phyloP scores from a whole-genome alignment of 805 yeast species.

The Lipomyces chichibuensis region DNA sequence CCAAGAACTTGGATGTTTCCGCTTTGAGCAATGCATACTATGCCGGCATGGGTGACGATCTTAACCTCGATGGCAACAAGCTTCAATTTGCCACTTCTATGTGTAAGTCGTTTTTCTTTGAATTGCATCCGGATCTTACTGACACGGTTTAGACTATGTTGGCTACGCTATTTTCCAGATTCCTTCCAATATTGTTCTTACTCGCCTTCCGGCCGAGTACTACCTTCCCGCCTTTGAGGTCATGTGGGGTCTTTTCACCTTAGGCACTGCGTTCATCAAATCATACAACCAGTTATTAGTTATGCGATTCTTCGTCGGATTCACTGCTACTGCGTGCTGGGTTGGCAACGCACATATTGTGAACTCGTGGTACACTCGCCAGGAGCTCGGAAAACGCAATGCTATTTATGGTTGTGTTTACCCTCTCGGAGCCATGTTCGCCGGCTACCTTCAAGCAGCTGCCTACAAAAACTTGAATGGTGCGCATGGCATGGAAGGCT shows the following conservation, averaged over 20 bases:
- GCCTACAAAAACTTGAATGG: constrained; percentile 55
- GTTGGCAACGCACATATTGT: constrained; percentile 50
- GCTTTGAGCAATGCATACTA: constrained; percentile 69
- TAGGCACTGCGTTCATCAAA: constrained; percentile 42
- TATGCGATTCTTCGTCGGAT: constrained; percentile 50
- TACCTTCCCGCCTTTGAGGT: constrained; percentile 47
- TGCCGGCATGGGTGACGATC: constrained; percentile 61
- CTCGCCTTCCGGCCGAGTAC: constrained; percentile 42
- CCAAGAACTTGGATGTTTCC: constrained; percentile 64
- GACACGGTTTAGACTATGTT: constrained; percentile 32
- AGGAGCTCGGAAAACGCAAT: constrained; percentile 63
- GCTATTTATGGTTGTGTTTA: constrained; percentile 64
- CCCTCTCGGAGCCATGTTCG: constrained; percentile 62
- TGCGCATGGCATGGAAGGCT: constrained; percentile 57
- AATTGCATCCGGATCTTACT: not conserved
- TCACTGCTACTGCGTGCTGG: constrained; percentile 50
- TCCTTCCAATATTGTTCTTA: constrained; percentile 46
- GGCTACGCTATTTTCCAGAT: constrained; percentile 48
- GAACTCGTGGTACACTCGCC: constrained; percentile 56
- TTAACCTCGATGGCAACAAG: constrained; percentile 64
- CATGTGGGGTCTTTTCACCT: constrained; percentile 47
- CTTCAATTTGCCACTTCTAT: constrained; percentile 53
- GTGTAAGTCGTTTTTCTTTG: constrained; percentile 45
- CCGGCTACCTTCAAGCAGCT: constrained; percentile 67
- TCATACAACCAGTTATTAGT: constrained; percentile 42